These are phyloP conservation scores for Rhodamnia argentea DNA, from an alignment of 345 rosid genomes.

Conservation along the genomic window DNA sequence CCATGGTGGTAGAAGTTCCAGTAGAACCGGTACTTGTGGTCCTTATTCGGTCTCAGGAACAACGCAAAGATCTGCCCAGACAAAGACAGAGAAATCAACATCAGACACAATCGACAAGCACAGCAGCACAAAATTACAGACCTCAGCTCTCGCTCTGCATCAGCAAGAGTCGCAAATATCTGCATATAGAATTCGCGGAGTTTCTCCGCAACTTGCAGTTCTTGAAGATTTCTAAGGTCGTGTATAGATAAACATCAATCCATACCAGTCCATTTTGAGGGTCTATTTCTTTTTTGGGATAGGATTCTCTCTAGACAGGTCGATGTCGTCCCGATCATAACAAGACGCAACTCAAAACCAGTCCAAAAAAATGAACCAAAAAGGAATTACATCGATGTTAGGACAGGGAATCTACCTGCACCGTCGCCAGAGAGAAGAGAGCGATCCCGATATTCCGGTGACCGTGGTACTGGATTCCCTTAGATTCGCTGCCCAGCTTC, in stretches of 20 bases:
- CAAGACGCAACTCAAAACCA: background rate
- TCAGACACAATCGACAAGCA: background rate
- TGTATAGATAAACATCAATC: background rate
- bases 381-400: background rate
- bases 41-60: constrained; percentile 74
- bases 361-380: background rate
- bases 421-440: constrained; percentile 55
- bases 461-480: constrained; percentile 13
- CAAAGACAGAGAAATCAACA: background rate
- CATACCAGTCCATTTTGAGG: background rate
- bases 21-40: constrained; percentile 60
- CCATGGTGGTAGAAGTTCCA: constrained; percentile 86
- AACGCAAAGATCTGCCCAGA: constrained; percentile 33
- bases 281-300: background rate
- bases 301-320: background rate
- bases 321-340: background rate
- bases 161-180: background rate
- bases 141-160: background rate
- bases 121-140: background rate
- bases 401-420: constrained; percentile 40
- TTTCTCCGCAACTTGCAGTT: background rate
- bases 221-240: background rate
- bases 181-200: background rate
- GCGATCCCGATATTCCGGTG: constrained; percentile 72
- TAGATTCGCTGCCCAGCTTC: constrained; percentile 69